These are phyloP conservation scores for Arabidopsis thaliana DNA, from an alignment of 345 rosid species.

Conservation along the genomic window TAIR10.1 NC_003076.8:2325501-2326000, in stretches of 20 bases:
- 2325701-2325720: neutral
- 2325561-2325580: conserved; percentile 39
- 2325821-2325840: too few relatives aligned
- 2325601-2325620: conserved; percentile 24
- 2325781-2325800: neutral
- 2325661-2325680: conserved; percentile 12
- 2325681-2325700: neutral
- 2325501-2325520: neutral
- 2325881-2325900: too few relatives aligned
- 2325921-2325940: too few relatives aligned
- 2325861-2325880: too few relatives aligned
- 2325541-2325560: conserved; percentile 19
- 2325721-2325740: too few relatives aligned
- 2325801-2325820: too few relatives aligned
- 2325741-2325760: neutral
- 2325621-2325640: neutral
- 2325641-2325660: conserved; percentile 26
- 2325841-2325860: too few relatives aligned
- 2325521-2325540: conserved; percentile 25
- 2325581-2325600: conserved; percentile 41
- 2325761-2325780: too few relatives aligned
- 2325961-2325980: too few relatives aligned
- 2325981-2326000: too few relatives aligned
- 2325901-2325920: too few relatives aligned
- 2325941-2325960: too few relatives aligned